Percentiles rank a stretch among this genome's conserved stretches.
Evolutionary conservation across 2,329 filamentous ascomycete species (phyloP).

Genomic region (Bipolaris victoriae): DNA sequence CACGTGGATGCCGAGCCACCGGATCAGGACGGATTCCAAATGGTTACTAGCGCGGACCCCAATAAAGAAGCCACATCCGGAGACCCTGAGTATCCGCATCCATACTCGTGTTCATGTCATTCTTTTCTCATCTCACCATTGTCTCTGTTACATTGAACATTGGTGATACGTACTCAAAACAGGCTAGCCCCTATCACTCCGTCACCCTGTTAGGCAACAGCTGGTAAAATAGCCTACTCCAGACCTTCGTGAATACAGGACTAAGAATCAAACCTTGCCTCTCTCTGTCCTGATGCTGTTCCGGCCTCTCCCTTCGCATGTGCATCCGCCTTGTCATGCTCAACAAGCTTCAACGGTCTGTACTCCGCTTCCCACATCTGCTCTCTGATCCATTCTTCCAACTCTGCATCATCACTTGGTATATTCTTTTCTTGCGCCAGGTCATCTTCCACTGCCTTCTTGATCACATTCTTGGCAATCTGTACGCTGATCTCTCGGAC

Average conservation of each 20-base stretch:
- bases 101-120: no score
- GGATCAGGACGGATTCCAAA: no score
- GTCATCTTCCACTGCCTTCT: conserved; percentile 71
- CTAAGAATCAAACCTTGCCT: conserved; percentile 20
- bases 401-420: conserved; percentile 60
- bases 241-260: neutral
- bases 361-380: conserved; percentile 84
- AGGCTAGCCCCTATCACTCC: no score
- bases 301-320: conserved; percentile 66
- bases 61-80: no score
- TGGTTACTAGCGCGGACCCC: no score
- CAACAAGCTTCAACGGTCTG: conserved; percentile 65
- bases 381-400: conserved; percentile 74
- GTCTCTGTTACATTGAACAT: no score
- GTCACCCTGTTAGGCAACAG: no score
- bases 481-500: conserved; percentile 78
- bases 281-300: conserved; percentile 34
- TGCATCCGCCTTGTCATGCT: conserved; percentile 58
- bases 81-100: no score
- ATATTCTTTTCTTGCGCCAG: conserved; percentile 70
- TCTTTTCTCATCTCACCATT: no score
- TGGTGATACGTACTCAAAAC: no score
- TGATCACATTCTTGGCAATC: conserved; percentile 78
- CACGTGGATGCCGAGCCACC: no score
- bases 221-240: no score